A percentile compares a stretch with the other conserved stretches of the same genome.
phyloP scores from a whole-genome alignment of 805 yeast species.

The Saccharomycopsis schoenii region DNA sequence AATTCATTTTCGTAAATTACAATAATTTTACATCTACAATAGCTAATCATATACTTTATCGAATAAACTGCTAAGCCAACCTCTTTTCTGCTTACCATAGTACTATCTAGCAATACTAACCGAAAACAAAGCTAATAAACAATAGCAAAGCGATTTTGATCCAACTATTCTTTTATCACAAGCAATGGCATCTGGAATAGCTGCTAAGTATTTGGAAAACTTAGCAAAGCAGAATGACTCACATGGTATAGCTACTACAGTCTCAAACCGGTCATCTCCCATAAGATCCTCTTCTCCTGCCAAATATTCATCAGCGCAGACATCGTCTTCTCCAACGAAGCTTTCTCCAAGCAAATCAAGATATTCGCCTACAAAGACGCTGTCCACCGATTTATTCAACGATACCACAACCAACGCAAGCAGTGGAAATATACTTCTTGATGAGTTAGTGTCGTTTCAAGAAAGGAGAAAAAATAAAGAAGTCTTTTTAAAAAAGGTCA shows the following conservation, averaged over 20 bases:
- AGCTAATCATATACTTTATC: no score
- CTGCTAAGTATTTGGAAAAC: neutral
- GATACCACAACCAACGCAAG: neutral
- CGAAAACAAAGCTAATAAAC: no score
- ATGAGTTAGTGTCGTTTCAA: slow-evolving; percentile 9
- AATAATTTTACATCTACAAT: no score
- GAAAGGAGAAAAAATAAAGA: slow-evolving; percentile 7
- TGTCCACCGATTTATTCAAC: neutral
- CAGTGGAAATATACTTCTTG: neutral
- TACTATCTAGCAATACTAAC: no score
- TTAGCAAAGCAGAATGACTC: neutral
- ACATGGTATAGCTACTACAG: neutral
- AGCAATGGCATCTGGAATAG: neutral
- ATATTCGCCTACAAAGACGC: neutral
- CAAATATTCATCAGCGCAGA: neutral
- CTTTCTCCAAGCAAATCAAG: slow-evolving; percentile 20
- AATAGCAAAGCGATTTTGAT: no score
- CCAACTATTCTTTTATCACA: neutral
- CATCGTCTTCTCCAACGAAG: slow-evolving; percentile 6
- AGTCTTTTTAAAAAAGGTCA: slow-evolving; percentile 4
- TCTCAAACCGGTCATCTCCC: neutral
- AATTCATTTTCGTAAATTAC: no score
- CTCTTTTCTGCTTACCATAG: no score
- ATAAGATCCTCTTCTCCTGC: neutral
- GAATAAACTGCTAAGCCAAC: no score